Evolutionary conservation across 805 yeast species (phyloP), one percentile per base, ranked within the genome.

Genomic region (Saturnispora mendoncae): DNA sequence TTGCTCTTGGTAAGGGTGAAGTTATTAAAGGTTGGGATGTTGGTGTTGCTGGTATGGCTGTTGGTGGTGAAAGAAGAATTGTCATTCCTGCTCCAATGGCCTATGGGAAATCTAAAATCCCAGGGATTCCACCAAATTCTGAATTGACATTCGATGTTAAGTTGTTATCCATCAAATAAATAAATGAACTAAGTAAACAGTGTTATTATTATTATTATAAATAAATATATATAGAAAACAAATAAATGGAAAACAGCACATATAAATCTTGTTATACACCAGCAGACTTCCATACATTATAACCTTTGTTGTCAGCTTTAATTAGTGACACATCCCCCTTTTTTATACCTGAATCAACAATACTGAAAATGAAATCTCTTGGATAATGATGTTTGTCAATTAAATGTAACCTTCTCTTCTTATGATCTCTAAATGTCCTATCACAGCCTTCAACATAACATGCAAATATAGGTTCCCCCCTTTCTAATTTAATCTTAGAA

Each of bases 21-120:
- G 97, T 94, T 54, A 92, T 92, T 72, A 85, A 85, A 66, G 98
- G 97, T 51, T 92, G 95, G 85, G 99, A 92, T 62, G 75, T 90
- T 58, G 99, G 99, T 74, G 92, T 92, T 56, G 87, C 90, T 45
- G 97, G 97, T 62, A 88, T 92, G 97, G 79, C 94, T 44, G 94
- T 85, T 60, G 96, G 96, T 58, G 97, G 97, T 61, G 98, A 92
- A 75, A 88, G 98, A 76, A 80, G 97, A 71, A 86, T 92, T 52
- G 76, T 86, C 47, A 86, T 92, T 53, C 98, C 99, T 55, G 81
- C 98, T 41, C 77, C 88, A 57, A 84, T 84, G 79, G 99, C 96
- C 44, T 92, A 92, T 68, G 99, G 99, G 51, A 82, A 82, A 57
- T 81, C 84, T 69, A 77, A 84, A 50, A 74, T 92, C 50, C 98